Conservation (phyloP, 1,284 basidiomycete genomes). For the Marasmius oreades region DNA sequence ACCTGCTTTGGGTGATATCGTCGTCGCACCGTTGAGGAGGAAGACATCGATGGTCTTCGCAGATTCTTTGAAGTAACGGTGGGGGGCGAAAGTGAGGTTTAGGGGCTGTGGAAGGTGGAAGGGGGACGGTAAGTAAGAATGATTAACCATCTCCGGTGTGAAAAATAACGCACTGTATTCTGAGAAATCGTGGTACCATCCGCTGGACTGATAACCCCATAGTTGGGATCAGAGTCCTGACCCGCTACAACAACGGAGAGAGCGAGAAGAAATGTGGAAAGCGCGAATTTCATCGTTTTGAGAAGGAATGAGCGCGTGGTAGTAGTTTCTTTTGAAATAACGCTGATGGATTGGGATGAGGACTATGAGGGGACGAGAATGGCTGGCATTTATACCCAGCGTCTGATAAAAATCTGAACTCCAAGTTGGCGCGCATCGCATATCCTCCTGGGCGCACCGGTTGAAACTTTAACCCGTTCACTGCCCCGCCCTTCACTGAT, state of each 20-base stretch:
- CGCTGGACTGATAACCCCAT: background rate
- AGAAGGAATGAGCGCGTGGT: no score
- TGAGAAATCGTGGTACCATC: background rate
- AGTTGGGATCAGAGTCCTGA: background rate
- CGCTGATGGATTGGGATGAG: no score
- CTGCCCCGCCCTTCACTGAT: no score
- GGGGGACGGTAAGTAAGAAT: no score
- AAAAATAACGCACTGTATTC: background rate
- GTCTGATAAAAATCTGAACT: no score
- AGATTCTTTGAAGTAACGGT: background rate
- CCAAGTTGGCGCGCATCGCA: no score
- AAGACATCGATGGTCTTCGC: background rate
- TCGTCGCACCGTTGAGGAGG: background rate
- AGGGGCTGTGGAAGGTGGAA: background rate
- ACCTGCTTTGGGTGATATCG: background rate
- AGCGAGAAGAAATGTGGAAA: background rate
- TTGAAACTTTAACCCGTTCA: no score
- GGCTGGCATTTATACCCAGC: no score
- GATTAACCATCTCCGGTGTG: background rate
- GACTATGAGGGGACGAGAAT: no score
- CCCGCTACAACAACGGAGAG: background rate
- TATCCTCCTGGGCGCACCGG: no score
- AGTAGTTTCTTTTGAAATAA: no score
- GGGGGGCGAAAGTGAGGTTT: background rate
- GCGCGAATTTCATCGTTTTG: background rate